Evolutionary conservation across 2,329 filamentous ascomycete species (phyloP).

Genomic region (Exophiala phaeomuriformis): DNA sequence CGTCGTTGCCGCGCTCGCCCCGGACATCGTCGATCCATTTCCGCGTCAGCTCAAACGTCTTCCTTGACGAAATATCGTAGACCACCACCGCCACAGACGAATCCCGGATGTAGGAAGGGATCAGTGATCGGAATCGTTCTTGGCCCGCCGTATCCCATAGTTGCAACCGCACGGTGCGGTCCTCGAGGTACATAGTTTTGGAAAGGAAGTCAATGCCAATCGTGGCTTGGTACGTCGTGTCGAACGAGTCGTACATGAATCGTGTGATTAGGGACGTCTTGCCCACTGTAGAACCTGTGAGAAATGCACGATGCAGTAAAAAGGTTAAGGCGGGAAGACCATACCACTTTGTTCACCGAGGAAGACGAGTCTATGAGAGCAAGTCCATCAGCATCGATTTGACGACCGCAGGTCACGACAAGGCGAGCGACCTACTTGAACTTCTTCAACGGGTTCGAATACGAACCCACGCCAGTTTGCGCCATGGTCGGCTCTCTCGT

Average conservation of each 20-base stretch:
- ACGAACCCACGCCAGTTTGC: slow-evolving; percentile 68
- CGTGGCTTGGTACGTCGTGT: slow-evolving; percentile 99
- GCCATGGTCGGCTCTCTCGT: slow-evolving; percentile 58
- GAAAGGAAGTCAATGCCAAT: slow-evolving; percentile 99
- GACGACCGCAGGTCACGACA: too few relatives aligned
- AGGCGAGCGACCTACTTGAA: slow-evolving; percentile 67
- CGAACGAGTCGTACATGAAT: slow-evolving; percentile 99
- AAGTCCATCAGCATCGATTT: background rate
- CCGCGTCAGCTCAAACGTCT: slow-evolving; percentile 96
- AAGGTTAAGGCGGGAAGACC: slow-evolving; percentile 17
- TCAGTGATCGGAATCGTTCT: slow-evolving; percentile 92
- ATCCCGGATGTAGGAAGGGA: slow-evolving; percentile 97
- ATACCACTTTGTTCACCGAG: slow-evolving; percentile 97
- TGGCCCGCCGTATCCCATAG: slow-evolving; percentile 98
- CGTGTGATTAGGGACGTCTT: slow-evolving; percentile 98
- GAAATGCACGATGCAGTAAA: slow-evolving; percentile 6
- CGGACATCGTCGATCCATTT: slow-evolving; percentile 99
- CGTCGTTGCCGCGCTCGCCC: slow-evolving; percentile 93
- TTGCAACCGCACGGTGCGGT: slow-evolving; percentile 92
- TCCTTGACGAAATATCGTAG: slow-evolving; percentile 95
- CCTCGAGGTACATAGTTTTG: slow-evolving; percentile 99
- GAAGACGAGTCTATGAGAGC: slow-evolving; percentile 70
- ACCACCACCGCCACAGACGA: slow-evolving; percentile 96
- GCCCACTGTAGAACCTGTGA: slow-evolving; percentile 57
- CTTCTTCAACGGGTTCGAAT: slow-evolving; percentile 99